Percentiles rank a stretch among this genome's conserved stretches.
Conservation (phyloP, 192 early-diverging fungal genomes). For the Geosiphon pyriformis region DNA sequence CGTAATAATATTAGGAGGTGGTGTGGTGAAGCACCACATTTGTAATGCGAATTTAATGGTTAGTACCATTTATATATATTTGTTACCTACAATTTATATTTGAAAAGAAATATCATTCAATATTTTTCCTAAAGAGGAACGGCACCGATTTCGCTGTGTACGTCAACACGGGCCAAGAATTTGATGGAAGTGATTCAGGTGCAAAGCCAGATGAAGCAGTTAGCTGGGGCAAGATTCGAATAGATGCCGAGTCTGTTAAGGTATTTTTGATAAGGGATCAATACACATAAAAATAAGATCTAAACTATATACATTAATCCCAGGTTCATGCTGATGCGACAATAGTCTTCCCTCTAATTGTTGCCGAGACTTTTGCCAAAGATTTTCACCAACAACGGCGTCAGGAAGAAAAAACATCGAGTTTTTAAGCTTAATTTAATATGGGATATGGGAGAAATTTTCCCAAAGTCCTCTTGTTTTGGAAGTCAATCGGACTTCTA, state of each 20-base stretch:
- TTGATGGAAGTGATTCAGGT: slow-evolving; percentile 97
- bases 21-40: slow-evolving; percentile 97
- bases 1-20: slow-evolving; percentile 94
- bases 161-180: slow-evolving; percentile 97
- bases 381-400: slow-evolving; percentile 31
- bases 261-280: slow-evolving; percentile 20
- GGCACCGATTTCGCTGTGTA: slow-evolving; percentile 95
- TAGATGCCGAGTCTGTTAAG: slow-evolving; percentile 80
- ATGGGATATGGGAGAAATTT: too few species aligned
- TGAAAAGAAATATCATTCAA: not conserved
- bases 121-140: slow-evolving; percentile 61
- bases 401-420: too few species aligned
- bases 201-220: slow-evolving; percentile 97
- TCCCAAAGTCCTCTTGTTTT: too few species aligned
- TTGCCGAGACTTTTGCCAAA: slow-evolving; percentile 93
- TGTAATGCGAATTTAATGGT: slow-evolving; percentile 98
- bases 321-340: slow-evolving; percentile 83
- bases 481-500: too few species aligned
- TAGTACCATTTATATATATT: slow-evolving; percentile 7
- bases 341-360: slow-evolving; percentile 88
- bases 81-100: not conserved
- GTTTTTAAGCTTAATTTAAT: too few species aligned
- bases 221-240: slow-evolving; percentile 95
- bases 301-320: too few species aligned
- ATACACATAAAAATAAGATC: too few species aligned